Percentiles rank a stretch among this genome's conserved stretches.
These are phyloP conservation scores for Globisporangium apiculatum DNA, from an alignment of 352 stramenopile species.

Conservation along the genomic window DNA sequence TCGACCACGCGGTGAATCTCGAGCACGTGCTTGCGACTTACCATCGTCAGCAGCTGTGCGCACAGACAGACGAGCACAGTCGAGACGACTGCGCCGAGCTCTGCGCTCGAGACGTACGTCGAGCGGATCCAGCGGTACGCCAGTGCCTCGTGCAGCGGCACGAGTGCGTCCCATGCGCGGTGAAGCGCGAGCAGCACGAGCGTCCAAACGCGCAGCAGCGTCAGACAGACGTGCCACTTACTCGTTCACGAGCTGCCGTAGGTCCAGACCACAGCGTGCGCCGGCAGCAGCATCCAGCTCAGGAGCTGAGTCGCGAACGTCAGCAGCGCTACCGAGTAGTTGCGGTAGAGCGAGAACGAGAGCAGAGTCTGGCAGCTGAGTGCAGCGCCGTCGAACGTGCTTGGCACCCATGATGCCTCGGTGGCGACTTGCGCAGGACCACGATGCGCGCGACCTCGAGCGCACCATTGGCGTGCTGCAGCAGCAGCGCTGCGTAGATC, in stretches of 20 bases:
- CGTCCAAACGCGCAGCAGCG: conserved; percentile 22
- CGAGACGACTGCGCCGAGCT: conserved; percentile 19
- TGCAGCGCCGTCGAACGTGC: conserved; percentile 14
- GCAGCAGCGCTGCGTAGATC: no score
- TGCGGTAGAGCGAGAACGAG: conserved; percentile 32
- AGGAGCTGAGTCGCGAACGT: conserved; percentile 21
- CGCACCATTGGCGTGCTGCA: no score
- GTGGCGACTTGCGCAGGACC: no score
- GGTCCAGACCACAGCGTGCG: conserved; percentile 34
- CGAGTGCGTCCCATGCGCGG: conserved; percentile 19
- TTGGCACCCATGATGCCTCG: no score
- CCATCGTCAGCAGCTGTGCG: no score
- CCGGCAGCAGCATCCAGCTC: conserved; percentile 45
- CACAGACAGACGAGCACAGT: background rate
- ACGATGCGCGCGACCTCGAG: no score
- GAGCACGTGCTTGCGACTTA: no score
- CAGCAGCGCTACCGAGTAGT: conserved; percentile 19
- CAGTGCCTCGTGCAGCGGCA: conserved; percentile 23
- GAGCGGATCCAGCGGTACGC: conserved; percentile 25
- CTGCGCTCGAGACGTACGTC: conserved; percentile 24
- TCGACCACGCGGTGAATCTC: no score
- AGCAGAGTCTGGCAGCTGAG: conserved; percentile 18
- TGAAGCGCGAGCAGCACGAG: conserved; percentile 24
- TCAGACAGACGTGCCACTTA: conserved; percentile 31
- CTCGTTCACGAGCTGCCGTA: conserved; percentile 18